phyloP scores from a whole-genome alignment of 768 basidiomycete genomes.

The Mycena kentingensis region DNA sequence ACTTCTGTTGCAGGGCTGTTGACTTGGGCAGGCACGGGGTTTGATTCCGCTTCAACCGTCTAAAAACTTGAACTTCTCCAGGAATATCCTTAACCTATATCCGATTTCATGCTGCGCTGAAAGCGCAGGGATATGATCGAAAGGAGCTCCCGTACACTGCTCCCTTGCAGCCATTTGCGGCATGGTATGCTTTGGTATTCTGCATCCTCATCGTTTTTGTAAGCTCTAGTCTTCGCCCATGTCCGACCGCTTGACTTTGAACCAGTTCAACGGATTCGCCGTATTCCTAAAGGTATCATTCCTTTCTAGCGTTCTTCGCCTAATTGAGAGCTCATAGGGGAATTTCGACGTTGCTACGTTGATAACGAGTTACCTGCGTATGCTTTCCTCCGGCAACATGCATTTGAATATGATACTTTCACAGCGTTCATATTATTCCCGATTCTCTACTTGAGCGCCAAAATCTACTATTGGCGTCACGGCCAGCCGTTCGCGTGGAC shows the following conservation, averaged over 20 bases:
- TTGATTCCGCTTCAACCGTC: background rate
- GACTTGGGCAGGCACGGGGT: constrained; percentile 65
- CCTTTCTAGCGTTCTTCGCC: background rate
- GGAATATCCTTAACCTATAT: constrained; percentile 70
- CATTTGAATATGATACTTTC: no score
- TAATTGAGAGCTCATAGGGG: constrained; percentile 13
- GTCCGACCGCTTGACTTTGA: background rate
- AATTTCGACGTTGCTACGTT: constrained; percentile 61
- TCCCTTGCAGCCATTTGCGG: constrained; percentile 70
- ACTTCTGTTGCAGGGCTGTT: constrained; percentile 66
- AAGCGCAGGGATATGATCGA: constrained; percentile 77
- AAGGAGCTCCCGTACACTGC: constrained; percentile 69
- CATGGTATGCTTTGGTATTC: constrained; percentile 52
- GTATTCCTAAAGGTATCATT: constrained; percentile 37
- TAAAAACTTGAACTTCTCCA: background rate
- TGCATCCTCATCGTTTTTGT: constrained; percentile 61
- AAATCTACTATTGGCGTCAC: constrained; percentile 42
- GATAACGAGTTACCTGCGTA: constrained; percentile 76
- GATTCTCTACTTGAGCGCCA: constrained; percentile 64
- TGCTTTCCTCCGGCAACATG: background rate
- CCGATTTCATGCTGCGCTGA: constrained; percentile 83
- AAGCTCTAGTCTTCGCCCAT: constrained; percentile 30
- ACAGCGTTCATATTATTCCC: constrained; percentile 62
- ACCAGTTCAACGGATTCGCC: constrained; percentile 46
- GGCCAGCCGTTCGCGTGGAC: constrained; percentile 43